Base-by-base conservation (phyloP, 345 rosid species). In the Ceriops tagal region DNA sequence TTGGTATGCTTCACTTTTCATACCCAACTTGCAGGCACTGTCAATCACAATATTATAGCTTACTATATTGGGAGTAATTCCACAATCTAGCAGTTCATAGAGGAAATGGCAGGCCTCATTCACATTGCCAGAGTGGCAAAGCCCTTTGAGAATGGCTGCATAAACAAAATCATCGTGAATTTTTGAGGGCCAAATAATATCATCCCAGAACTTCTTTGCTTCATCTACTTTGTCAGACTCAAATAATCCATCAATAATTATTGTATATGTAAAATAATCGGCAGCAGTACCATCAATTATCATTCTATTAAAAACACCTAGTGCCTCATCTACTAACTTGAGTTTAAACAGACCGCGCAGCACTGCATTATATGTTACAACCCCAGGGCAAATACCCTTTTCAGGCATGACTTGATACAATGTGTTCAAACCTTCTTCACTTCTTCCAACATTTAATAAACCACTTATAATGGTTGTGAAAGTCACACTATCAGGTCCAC, bases 1-100 rank as follows among this genome's bases (percentile, higher is more conserved):
- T 83, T 82, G 88, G 78, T 90, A 90, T 5, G 93, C 98, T 75
- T 89, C 98, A 81, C 82, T 88, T 81, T 71, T 87, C 81, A 85
- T 72, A 49, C 96, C 92, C 53, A 75, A 76, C 75, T 79, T 81
- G 79, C 96, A 83, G 71, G 92, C 92, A 58, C 83, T 70, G 71
- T 89, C 86, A 49, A 92, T 87, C 85, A 92, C 82, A 58, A 81
- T 78, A 75, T 89, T 92, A 68, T 92, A 92, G 79, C 96, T 56
- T 26, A 85, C 80, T 3, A 81, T 73, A 81, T 87, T 90, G 3
- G 93, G 98, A 75, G 58, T 75, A 31, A 82, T 81, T 67, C 92
- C 93, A 55, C 86, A 80, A 80, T 87, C 96, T 26, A 86, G 85
- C 67, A 90, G 64, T 68, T 93, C 93, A 64, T 86, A 90, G 27